Base-by-base conservation (phyloP, 2,329 filamentous ascomycete species). In the Byssothecium circinans region DNA sequence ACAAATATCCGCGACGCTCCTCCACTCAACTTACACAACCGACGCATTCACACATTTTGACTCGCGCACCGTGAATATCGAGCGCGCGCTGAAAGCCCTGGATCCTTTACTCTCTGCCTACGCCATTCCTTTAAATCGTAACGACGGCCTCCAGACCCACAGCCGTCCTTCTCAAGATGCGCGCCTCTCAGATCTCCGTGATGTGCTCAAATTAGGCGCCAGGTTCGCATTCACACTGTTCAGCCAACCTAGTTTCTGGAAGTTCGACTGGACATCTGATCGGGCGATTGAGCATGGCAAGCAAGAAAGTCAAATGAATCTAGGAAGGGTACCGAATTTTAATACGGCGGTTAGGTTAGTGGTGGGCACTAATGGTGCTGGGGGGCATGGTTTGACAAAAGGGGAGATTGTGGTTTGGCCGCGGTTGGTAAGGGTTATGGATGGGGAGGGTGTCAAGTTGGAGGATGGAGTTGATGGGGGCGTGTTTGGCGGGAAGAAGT, bases 11-110 rank as follows among this genome's bases (percentile, higher is more conserved):
- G 50, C 52, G 7, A 43, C 49, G 1, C 34, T 56, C 12, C 45
- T 50, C 19, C 50, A 54, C 33, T 43, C 39, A 4, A 45, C 50
- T 6, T 58, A 56, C 19, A 41, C 51, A n/a, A 17, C 20, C 6
- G 20, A 58, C 25, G 48, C 50, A 5, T 54, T 56, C 38, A 47
- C 48, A 4, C 43, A 41, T 12, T 56, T 58, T 36, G 50, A 58
- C 38, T 46, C 50, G 3, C 45, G 53, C 15, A 52, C 55, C 14
- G 38, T 56, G 20, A 56, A 52, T 19, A 48, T 54, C 32, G 55
- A 56, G 43, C 55, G 53, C 27, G 53, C 44, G 0, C 43, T 53
- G 1, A 51, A 56, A n/a, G 54, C 52, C 32, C 35, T 58, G 25
- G 45, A 58, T 29, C 48, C 50, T 34, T 38, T 56, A 1, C 50